Evolutionary conservation across 2,329 filamentous ascomycete genomes (phyloP).

Genomic region (Pseudocercospora pini-densiflorae): DNA sequence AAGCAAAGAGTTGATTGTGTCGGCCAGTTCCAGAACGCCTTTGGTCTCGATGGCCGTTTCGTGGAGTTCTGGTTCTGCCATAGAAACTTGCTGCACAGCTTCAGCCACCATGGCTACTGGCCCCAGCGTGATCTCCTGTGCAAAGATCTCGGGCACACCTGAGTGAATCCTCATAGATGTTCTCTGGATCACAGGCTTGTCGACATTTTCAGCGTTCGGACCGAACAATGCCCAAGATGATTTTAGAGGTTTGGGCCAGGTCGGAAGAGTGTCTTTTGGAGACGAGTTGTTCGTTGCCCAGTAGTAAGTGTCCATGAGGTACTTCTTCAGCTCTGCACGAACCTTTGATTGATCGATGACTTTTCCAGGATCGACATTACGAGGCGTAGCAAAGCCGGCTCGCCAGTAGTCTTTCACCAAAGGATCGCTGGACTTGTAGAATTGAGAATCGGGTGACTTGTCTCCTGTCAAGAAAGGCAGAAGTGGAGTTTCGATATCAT

Average conservation of each 20-base stretch:
- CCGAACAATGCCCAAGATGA: background rate
- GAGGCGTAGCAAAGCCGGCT: background rate
- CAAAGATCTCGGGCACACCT: background rate
- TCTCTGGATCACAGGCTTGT: background rate
- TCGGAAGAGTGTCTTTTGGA: background rate
- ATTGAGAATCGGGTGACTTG: background rate
- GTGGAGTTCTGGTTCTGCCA: background rate
- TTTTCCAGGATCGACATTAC: background rate
- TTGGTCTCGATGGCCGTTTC: background rate
- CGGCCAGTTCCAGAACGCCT: background rate
- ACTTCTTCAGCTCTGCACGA: background rate
- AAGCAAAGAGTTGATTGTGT: background rate
- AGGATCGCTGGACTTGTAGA: background rate
- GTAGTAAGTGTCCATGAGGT: background rate
- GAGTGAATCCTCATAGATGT: background rate
- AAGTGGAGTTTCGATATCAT: background rate
- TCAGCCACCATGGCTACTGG: background rate
- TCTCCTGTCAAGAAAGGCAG: background rate
- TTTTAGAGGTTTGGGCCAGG: background rate
- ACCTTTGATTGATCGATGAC: background rate
- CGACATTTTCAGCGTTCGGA: background rate
- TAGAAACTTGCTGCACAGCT: background rate
- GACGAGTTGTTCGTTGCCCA: slow-evolving; percentile 1
- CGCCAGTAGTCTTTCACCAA: background rate
- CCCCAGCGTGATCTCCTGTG: background rate